These are phyloP conservation scores for Geosmithia flava DNA, from an alignment of 2,329 filamentous ascomycete species.

Conservation along the genomic window DNA sequence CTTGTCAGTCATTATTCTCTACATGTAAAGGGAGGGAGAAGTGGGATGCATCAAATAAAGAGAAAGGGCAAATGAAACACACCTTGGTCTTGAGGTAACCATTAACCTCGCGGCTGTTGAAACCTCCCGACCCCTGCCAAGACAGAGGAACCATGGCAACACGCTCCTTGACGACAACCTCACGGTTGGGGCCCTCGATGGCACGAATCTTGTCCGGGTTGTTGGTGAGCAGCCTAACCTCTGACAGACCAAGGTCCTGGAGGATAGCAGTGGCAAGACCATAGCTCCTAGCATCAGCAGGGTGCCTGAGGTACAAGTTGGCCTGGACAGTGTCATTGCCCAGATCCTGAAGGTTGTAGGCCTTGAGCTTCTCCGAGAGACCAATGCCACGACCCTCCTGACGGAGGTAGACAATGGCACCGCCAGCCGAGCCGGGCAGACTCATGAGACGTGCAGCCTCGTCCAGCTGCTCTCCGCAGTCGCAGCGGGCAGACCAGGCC, in stretches of 20 bases:
- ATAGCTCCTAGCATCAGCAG: slow-evolving; percentile 88
- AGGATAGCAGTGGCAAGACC: slow-evolving; percentile 95
- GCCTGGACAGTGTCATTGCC: slow-evolving; percentile 97
- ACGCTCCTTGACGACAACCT: slow-evolving; percentile 77
- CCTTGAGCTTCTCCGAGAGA: slow-evolving; percentile 89
- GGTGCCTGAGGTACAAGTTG: slow-evolving; percentile 80
- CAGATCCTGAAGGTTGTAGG: slow-evolving; percentile 93
- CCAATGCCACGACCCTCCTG: slow-evolving; percentile 96
- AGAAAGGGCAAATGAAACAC: slow-evolving; percentile 20
- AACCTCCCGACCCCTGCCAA: slow-evolving; percentile 78
- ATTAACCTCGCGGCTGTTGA: slow-evolving; percentile 79
- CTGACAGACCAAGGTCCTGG: slow-evolving; percentile 65
- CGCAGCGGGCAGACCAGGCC: slow-evolving; percentile 93
- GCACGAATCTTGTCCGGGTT: slow-evolving; percentile 96
- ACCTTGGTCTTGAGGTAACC: slow-evolving; percentile 94
- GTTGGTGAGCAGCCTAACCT: slow-evolving; percentile 80
- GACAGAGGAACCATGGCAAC: slow-evolving; percentile 93
- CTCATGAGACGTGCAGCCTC: slow-evolving; percentile 93
- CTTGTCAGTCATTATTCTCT: slow-evolving; percentile 8
- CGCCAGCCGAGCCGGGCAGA: slow-evolving; percentile 53
- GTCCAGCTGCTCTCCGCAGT: slow-evolving; percentile 95
- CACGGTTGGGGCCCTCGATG: slow-evolving; percentile 80
- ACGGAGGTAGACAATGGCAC: slow-evolving; percentile 88
- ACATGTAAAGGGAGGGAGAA: background rate
- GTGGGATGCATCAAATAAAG: background rate